A percentile compares a stretch with the other conserved stretches of the same genome.
Evolutionary conservation across 768 basidiomycete genomes (phyloP).

Genomic region (Auricularia cornea): DNA sequence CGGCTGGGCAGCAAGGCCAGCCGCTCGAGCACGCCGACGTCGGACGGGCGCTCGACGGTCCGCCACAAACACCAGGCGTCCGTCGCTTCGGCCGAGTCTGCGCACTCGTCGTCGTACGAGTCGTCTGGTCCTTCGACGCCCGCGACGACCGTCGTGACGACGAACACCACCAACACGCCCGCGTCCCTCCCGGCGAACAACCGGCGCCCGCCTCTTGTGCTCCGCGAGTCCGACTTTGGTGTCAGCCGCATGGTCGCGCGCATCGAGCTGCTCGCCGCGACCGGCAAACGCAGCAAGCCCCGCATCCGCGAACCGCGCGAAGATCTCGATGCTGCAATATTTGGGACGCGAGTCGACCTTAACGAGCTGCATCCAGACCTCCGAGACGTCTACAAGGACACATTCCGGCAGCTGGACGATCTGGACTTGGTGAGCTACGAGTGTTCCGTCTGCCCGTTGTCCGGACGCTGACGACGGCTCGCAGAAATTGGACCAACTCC

Average conservation of each 20-base stretch:
- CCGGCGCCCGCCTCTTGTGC: constrained; percentile 17
- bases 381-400: constrained; percentile 58
- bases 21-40: constrained; percentile 8
- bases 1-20: background rate
- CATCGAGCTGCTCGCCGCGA: constrained; percentile 56
- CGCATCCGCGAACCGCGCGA: constrained; percentile 49
- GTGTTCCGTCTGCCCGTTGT: background rate
- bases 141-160: constrained; percentile 10
- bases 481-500: background rate
- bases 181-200: constrained; percentile 44
- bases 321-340: constrained; percentile 44
- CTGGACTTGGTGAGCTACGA: constrained; percentile 56
- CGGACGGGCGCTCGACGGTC: constrained; percentile 20
- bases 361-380: constrained; percentile 62
- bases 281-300: constrained; percentile 23
- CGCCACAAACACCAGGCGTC: constrained; percentile 54
- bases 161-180: constrained; percentile 35
- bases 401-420: constrained; percentile 68
- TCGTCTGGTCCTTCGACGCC: constrained; percentile 10
- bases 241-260: constrained; percentile 79
- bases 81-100: constrained; percentile 64
- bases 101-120: constrained; percentile 9
- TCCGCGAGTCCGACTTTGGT: constrained; percentile 67
- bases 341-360: constrained; percentile 55
- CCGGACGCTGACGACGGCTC: background rate